phyloP scores from a whole-genome alignment of 2,329 filamentous ascomycete species.

The Phaeosphaeria sp. region DNA sequence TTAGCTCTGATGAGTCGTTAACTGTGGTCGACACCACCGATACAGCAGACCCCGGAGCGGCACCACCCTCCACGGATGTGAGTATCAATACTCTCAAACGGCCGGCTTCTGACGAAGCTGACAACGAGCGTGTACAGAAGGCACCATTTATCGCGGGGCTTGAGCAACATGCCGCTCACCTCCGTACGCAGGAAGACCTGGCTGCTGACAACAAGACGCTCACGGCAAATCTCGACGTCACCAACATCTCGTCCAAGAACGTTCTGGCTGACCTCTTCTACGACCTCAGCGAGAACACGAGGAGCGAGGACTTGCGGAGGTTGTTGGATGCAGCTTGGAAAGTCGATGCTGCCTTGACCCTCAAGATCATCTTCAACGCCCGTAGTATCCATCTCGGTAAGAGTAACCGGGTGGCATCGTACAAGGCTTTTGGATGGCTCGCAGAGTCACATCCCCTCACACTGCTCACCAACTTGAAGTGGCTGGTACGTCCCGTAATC shows the following conservation, averaged over 20 bases:
- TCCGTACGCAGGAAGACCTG: slow-evolving; percentile 16
- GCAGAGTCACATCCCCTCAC: slow-evolving; percentile 62
- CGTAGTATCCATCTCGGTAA: slow-evolving; percentile 69
- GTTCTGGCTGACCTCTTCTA: slow-evolving; percentile 63
- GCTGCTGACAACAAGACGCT: slow-evolving; percentile 53
- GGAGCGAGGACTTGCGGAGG: slow-evolving; percentile 46
- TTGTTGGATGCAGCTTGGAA: slow-evolving; percentile 60
- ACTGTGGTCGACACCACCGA: slow-evolving; percentile 8
- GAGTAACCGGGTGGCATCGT: slow-evolving; percentile 56
- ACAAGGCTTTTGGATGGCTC: slow-evolving; percentile 64
- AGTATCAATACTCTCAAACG: slow-evolving; percentile 17
- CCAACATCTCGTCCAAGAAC: slow-evolving; percentile 56
- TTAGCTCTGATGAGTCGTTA: slow-evolving; percentile 2
- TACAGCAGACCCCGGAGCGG: neutral
- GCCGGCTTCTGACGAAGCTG: slow-evolving; percentile 12
- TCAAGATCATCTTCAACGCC: slow-evolving; percentile 67
- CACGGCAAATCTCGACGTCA: slow-evolving; percentile 62
- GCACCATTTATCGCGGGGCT: slow-evolving; percentile 29
- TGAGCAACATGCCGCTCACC: slow-evolving; percentile 20
- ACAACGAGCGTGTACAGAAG: slow-evolving; percentile 19
- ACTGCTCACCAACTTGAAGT: slow-evolving; percentile 60
- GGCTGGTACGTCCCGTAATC: slow-evolving; percentile 64
- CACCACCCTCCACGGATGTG: neutral
- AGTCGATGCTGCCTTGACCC: slow-evolving; percentile 56
- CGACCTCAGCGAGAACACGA: slow-evolving; percentile 56